Evolutionary conservation across 768 basidiomycete species (phyloP), one percentile per base, ranked within the genome.

Genomic region (Leucocoprinus leucothites): DNA sequence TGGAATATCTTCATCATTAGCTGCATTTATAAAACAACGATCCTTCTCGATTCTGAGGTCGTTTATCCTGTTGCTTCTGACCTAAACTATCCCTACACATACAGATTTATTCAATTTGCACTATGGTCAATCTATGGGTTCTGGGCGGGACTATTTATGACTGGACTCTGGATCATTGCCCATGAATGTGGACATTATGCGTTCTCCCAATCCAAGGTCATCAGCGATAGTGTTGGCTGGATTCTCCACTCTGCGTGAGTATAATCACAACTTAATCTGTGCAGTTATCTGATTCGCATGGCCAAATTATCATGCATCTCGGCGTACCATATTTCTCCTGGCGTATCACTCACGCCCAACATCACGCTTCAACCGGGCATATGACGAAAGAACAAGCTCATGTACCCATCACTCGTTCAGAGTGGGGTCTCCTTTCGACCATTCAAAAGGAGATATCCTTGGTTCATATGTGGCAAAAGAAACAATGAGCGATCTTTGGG

Each of bases 141-240:
- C 72, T 82, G 80, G 66, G 73, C 86, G 3, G 94, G 96, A 52
- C 82, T 96, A 24, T 89, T 94, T 57, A 86, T 79, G 4, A 98
- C 94, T n/a, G 96, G 96, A 57, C 75, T 98, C 49, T 98, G 96
- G 96, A 87, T 94, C 60, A 76, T 96, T 57, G 94, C 87, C 44
- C 94, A 96, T 67, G 94, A 98, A 72, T 94, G 92, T 63, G 96
- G 96, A 26, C 96, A 99, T 70, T 94, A 96, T 69, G 90, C 91
- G 0, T 99, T 93, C 78, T 98, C 94, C 1, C 86, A 93, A 61
- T 94, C 87, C 49, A 96, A 95, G 76, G 68, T 76, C 25, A 79
- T 97, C 71, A 98, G 98, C 78, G 91, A 98, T 78, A 72, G 82
- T 42, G 90, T 94, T 55, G 96, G 96, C 9, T 96, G 90, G 88